Evolutionary conservation across 768 basidiomycete genomes (phyloP).

Genomic region (Podaxis rugospora): DNA sequence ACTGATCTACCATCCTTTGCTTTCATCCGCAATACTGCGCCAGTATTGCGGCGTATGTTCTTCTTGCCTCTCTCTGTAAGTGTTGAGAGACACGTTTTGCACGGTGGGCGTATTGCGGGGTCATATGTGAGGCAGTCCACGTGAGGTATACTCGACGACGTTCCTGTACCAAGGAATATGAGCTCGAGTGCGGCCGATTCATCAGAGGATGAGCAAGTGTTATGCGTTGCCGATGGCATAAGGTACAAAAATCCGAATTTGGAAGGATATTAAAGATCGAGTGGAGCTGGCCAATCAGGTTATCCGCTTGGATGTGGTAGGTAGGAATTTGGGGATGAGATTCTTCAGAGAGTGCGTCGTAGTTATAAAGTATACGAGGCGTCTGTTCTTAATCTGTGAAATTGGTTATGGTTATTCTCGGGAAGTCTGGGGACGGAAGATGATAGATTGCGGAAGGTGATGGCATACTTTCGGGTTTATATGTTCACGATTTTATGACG

Average conservation of each 20-base stretch:
- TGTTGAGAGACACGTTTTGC: slow-evolving; percentile 66
- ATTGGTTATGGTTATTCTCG: slow-evolving; percentile 1
- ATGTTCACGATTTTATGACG: not conserved
- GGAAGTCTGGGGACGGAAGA: not conserved
- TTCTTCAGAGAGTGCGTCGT: not conserved
- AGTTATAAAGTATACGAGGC: not conserved
- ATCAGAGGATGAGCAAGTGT: not conserved
- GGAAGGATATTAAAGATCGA: not conserved
- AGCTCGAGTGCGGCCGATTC: slow-evolving; percentile 39
- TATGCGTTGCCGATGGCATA: not conserved
- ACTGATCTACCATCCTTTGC: slow-evolving; percentile 35
- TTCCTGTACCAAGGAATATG: slow-evolving; percentile 83
- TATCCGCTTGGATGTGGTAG: not conserved
- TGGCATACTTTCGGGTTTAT: not conserved
- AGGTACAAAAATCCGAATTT: not conserved
- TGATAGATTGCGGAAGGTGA: not conserved
- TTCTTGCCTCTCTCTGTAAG: slow-evolving; percentile 68
- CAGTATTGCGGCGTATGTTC: slow-evolving; percentile 83
- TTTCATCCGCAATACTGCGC: slow-evolving; percentile 54
- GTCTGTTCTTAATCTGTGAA: not conserved
- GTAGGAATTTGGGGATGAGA: not conserved
- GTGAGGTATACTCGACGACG: slow-evolving; percentile 68
- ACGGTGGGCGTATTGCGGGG: slow-evolving; percentile 38
- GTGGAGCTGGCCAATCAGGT: not conserved
- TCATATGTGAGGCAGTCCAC: slow-evolving; percentile 73